phyloP scores from a whole-genome alignment of 2,329 filamentous ascomycete species.

The Pseudocercospora pini-densiflorae region DNA sequence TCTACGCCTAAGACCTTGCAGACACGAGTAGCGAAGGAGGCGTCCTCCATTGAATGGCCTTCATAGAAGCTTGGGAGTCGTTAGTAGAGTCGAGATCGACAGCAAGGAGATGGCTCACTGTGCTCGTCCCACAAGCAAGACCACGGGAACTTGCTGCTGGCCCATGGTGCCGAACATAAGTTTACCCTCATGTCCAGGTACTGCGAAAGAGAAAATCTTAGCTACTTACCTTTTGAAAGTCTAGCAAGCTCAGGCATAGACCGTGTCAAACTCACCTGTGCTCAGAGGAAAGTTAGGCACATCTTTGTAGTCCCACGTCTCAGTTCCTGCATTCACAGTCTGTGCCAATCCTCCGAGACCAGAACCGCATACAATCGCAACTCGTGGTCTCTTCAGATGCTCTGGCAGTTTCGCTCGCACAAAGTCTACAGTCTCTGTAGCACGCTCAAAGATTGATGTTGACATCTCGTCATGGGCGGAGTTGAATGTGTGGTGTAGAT shows the following conservation, averaged over 20 bases:
- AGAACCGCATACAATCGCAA: conserved; percentile 69
- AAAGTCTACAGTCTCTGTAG: conserved; percentile 56
- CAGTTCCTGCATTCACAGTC: conserved; percentile 55
- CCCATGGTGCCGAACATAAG: conserved; percentile 67
- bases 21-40: conserved; percentile 68
- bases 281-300: conserved; percentile 66
- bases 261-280: conserved; percentile 54
- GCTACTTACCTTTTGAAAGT: neutral
- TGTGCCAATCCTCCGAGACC: conserved; percentile 65
- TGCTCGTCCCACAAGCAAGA: conserved; percentile 67
- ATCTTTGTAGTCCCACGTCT: conserved; percentile 61
- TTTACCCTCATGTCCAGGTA: conserved; percentile 67
- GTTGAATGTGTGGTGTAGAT: conserved; percentile 36
- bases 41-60: conserved; percentile 65
- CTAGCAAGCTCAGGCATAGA: neutral
- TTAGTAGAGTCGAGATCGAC: neutral
- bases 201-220: conserved; percentile 33
- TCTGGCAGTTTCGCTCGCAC: conserved; percentile 56
- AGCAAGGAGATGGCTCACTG: conserved; percentile 50
- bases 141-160: conserved; percentile 56
- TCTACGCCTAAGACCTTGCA: conserved; percentile 66
- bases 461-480: conserved; percentile 41
- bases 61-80: conserved; percentile 63
- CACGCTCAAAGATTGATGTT: conserved; percentile 46
- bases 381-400: conserved; percentile 56